A percentile compares a stretch with the other conserved stretches of the same genome.
Conservation (phyloP, 352 stramenopile species). For the Globisporangium nunn region DNA sequence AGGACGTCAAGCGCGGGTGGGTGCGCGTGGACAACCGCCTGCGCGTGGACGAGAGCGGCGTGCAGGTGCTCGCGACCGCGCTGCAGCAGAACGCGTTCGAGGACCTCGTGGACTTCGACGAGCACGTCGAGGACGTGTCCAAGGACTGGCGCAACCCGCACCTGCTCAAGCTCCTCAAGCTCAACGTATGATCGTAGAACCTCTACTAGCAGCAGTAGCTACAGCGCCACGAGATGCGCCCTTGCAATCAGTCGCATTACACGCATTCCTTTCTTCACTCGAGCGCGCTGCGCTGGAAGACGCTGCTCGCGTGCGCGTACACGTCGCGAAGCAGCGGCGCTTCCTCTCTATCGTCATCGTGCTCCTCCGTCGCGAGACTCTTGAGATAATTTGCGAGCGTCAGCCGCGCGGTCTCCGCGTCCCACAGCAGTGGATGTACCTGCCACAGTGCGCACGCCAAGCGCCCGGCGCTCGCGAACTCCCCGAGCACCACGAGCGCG, state of each 20-base stretch:
- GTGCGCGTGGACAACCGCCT: conserved; percentile 60
- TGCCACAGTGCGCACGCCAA: conserved; percentile 47
- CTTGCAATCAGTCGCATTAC: background rate
- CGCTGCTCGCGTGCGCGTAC: conserved; percentile 17
- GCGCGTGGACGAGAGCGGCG: conserved; percentile 29
- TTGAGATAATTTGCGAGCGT: conserved; percentile 48
- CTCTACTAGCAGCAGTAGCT: background rate
- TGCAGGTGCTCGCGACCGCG: conserved; percentile 36
- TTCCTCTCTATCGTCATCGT: background rate
- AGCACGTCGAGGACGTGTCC: conserved; percentile 61
- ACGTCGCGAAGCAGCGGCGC: conserved; percentile 20
- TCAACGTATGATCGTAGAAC: conserved; percentile 48
- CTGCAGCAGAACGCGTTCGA: conserved; percentile 40
- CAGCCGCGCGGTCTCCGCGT: conserved; percentile 54
- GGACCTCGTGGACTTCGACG: conserved; percentile 66
- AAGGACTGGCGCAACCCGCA: conserved; percentile 78
- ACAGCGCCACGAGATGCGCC: background rate
- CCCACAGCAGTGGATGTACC: conserved; percentile 60
- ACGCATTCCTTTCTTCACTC: background rate
- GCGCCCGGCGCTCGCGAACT: conserved; percentile 42
- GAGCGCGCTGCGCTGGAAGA: conserved; percentile 19
- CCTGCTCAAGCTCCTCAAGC: conserved; percentile 56
- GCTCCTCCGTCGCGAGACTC: conserved; percentile 17
- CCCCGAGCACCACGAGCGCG: conserved; percentile 35
- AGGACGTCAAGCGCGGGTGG: conserved; percentile 80